These are phyloP conservation scores for Suillus weaverae DNA, from an alignment of 768 basidiomycete species.

Conservation along the genomic window DNA sequence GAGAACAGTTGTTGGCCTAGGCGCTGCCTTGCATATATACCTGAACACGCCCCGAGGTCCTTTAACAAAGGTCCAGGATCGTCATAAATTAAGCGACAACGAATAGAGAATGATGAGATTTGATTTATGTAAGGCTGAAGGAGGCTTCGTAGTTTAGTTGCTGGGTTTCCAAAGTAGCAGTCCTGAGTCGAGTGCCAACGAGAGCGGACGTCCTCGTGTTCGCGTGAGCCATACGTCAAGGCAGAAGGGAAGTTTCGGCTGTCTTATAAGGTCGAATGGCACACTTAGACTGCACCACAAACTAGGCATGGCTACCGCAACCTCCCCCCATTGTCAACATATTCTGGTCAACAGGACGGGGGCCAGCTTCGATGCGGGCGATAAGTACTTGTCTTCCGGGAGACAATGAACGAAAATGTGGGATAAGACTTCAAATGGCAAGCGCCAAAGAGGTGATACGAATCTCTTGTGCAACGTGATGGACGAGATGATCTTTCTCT, in stretches of 20 bases:
- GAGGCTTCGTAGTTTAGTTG: constrained; percentile 4
- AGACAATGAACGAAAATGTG: constrained; percentile 47
- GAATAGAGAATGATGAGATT: constrained; percentile 4
- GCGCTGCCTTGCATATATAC: too few species aligned
- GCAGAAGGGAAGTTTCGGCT: not conserved
- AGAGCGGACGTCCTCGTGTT: constrained; percentile 14
- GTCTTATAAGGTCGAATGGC: too few species aligned
- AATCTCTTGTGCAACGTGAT: constrained; percentile 17
- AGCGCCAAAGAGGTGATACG: constrained; percentile 31
- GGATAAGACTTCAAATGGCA: constrained; percentile 47
- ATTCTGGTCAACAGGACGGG: constrained; percentile 43
- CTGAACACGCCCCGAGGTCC: not conserved
- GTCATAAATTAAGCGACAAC: not conserved
- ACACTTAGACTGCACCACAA: constrained; percentile 38
- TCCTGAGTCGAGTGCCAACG: not conserved
- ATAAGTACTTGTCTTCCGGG: constrained; percentile 25
- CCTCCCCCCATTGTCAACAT: constrained; percentile 41
- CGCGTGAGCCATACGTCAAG: constrained; percentile 9
- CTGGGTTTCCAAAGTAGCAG: too few species aligned
- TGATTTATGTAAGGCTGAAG: constrained; percentile 22
- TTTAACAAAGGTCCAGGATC: constrained; percentile 7
- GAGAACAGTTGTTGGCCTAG: too few species aligned
- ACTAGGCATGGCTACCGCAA: constrained; percentile 40
- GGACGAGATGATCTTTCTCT: not conserved
- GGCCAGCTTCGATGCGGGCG: not conserved